Evolutionary conservation across 495 filamentous ascomycete genomes (phyloP).

Genomic region (Polyplosphaeria fusca): DNA sequence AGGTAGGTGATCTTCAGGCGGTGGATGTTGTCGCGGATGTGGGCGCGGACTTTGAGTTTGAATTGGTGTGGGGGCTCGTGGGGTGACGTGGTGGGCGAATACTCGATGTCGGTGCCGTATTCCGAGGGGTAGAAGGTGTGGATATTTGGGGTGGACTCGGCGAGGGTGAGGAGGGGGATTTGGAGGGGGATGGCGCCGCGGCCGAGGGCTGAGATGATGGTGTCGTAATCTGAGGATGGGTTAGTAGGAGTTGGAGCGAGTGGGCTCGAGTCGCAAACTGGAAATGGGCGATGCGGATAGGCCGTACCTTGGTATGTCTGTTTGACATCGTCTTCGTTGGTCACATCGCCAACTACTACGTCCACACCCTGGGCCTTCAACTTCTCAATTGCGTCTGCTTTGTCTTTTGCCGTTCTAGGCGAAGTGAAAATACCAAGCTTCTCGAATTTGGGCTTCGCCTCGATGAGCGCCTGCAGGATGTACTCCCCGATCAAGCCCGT

Average conservation of each 20-base stretch:
- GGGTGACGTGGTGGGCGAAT: conserved; percentile 52
- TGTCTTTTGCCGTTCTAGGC: conserved; percentile 46
- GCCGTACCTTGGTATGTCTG: conserved; percentile 52
- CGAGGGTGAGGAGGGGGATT: conserved; percentile 57
- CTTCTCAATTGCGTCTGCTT: conserved; percentile 40
- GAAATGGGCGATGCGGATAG: not conserved
- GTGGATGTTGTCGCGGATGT: conserved; percentile 49
- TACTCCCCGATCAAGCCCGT: conserved; percentile 65
- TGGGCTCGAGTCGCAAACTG: no score
- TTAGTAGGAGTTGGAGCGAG: no score
- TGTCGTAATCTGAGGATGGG: conserved; percentile 62
- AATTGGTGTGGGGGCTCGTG: conserved; percentile 65
- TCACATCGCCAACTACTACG: conserved; percentile 59
- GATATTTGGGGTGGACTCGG: conserved; percentile 53
- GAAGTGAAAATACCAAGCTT: conserved; percentile 65
- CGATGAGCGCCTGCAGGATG: conserved; percentile 59
- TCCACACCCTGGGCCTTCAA: conserved; percentile 52
- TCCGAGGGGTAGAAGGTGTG: conserved; percentile 70
- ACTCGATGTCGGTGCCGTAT: conserved; percentile 73
- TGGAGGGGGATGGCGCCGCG: conserved; percentile 57
- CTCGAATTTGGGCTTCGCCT: conserved; percentile 51
- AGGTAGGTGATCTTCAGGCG: conserved; percentile 63
- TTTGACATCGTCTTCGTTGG: conserved; percentile 50
- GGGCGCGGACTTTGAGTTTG: conserved; percentile 63
- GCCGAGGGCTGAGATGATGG: conserved; percentile 63